Evolutionary conservation across 192 early-diverging fungal genomes (phyloP).

Genomic region (Coemansia sp.): DNA sequence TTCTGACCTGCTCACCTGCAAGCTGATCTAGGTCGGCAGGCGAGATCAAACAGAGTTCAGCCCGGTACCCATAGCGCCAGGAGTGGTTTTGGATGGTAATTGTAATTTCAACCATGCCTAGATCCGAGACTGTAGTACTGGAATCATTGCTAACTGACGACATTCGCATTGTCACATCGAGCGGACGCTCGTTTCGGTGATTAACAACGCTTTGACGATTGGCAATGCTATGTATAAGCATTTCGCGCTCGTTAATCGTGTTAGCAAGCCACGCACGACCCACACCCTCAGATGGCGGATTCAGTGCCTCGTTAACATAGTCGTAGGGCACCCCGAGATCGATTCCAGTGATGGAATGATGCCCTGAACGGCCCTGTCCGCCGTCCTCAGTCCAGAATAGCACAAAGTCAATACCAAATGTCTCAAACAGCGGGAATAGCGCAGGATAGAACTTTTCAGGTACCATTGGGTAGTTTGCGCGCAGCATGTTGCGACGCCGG

Average conservation of each 20-base stretch:
- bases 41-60: conserved; percentile 33
- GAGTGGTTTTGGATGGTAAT: conserved; percentile 43
- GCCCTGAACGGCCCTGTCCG: conserved; percentile 54
- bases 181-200: conserved; percentile 24
- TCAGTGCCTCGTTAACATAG: conserved; percentile 57
- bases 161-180: conserved; percentile 28
- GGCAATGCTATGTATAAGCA: conserved; percentile 39
- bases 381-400: conserved; percentile 68
- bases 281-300: conserved; percentile 48
- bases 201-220: conserved; percentile 4
- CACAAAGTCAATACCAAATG: conserved; percentile 83
- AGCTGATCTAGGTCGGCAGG: conserved; percentile 22
- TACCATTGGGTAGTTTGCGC: conserved; percentile 66
- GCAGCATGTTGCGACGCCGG: conserved; percentile 66
- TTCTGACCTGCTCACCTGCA: conserved; percentile 1
- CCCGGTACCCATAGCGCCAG: conserved; percentile 38
- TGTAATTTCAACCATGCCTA: conserved; percentile 20
- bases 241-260: conserved; percentile 37
- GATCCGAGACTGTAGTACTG: neutral
- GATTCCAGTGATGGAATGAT: conserved; percentile 92
- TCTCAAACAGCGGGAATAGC: conserved; percentile 83
- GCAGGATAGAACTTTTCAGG: conserved; percentile 53
- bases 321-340: conserved; percentile 79
- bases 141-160: neutral
- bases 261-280: conserved; percentile 44